Percentiles rank a stretch among this genome's conserved stretches.
Evolutionary conservation across 108 stramenopile species (phyloP).

Genomic region (Pseudonitzschia pungens): DNA sequence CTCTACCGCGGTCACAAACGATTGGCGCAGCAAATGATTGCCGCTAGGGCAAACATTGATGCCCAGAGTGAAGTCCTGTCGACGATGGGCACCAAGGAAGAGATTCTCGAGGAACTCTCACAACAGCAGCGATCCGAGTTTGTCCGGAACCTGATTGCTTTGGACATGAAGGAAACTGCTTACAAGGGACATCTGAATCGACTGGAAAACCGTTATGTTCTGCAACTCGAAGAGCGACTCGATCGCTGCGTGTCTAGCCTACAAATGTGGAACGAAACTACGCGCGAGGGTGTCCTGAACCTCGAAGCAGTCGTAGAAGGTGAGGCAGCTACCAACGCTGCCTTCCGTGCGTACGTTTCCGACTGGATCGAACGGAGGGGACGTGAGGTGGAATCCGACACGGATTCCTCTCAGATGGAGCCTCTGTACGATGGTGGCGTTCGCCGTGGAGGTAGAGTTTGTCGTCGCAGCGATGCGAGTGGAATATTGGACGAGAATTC

Average conservation of each 20-base stretch:
- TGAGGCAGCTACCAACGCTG: conserved; percentile 21
- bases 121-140: conserved; percentile 23
- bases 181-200: conserved; percentile 4
- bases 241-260: background rate
- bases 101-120: conserved; percentile 13
- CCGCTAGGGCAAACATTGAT: conserved; percentile 17
- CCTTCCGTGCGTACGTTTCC: conserved; percentile 18
- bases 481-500: background rate
- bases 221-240: conserved; percentile 4
- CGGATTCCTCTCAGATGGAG: background rate
- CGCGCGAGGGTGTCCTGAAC: conserved; percentile 19
- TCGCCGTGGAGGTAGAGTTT: background rate
- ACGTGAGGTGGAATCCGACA: background rate
- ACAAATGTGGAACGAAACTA: conserved; percentile 10
- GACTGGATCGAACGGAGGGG: conserved; percentile 23
- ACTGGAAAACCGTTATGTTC: conserved; percentile 6
- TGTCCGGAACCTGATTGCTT: conserved; percentile 28
- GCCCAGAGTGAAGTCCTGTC: background rate
- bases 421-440: conserved; percentile 9
- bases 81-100: conserved; percentile 2
- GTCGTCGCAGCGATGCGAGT: conserved; percentile 7
- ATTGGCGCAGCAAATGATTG: conserved; percentile 19
- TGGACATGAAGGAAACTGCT: conserved; percentile 42
- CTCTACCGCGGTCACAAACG: conserved; percentile 27
- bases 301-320: conserved; percentile 10